Evolutionary conservation across 2,329 filamentous ascomycete genomes (phyloP).

Genomic region (Aureobasidium sp.): DNA sequence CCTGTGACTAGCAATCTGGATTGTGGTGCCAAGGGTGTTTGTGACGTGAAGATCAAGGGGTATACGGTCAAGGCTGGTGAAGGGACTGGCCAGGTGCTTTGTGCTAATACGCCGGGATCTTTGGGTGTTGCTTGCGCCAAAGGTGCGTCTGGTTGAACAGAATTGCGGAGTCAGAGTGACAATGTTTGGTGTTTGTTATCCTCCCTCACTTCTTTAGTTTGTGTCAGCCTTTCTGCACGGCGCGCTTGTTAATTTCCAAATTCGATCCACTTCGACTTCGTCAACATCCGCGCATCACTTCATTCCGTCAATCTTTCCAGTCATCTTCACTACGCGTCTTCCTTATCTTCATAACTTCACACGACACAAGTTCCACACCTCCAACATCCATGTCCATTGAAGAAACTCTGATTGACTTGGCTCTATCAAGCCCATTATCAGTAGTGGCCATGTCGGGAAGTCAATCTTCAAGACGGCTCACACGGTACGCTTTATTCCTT

Average conservation of each 20-base stretch:
- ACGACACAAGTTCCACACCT: too few species aligned
- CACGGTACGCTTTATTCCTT: not conserved
- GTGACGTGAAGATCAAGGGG: not conserved
- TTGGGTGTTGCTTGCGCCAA: slow-evolving; percentile 25
- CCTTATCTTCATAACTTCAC: too few species aligned
- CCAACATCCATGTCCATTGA: not conserved
- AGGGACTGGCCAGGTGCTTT: not conserved
- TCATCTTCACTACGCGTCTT: too few species aligned
- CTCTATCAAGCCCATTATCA: not conserved
- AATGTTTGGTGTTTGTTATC: not conserved
- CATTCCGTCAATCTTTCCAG: not conserved
- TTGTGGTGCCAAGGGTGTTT: not conserved
- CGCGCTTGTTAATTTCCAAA: too few species aligned
- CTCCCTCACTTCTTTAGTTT: not conserved
- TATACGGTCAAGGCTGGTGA: not conserved
- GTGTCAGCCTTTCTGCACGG: not conserved
- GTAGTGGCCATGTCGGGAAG: not conserved
- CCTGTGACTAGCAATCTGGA: not conserved
- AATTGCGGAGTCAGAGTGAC: not conserved
- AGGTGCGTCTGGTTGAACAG: not conserved
- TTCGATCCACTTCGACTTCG: too few species aligned
- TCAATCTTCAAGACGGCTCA: not conserved
- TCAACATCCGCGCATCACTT: not conserved
- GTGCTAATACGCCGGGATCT: not conserved
- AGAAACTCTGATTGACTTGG: too few species aligned